Conservation (phyloP, 129 eudicot species). For the Flaveria bidentis region DNA sequence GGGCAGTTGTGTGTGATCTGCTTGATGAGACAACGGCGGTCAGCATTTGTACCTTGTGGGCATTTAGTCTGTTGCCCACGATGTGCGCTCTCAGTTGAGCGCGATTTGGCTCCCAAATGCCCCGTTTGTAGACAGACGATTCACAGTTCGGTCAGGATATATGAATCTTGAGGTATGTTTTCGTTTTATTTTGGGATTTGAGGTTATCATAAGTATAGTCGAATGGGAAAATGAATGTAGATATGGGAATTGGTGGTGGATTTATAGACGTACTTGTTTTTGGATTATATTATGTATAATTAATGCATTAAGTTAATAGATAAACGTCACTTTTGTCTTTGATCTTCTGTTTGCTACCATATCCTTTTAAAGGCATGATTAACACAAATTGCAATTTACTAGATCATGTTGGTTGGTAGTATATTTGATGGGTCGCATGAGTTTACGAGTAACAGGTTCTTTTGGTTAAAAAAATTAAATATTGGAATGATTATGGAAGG, state of each 20-base stretch:
- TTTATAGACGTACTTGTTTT: neutral
- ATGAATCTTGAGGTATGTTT: slow-evolving; percentile 52
- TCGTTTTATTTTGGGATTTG: slow-evolving; percentile 1
- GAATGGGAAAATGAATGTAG: slow-evolving; percentile 6
- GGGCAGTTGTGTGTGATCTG: slow-evolving; percentile 86
- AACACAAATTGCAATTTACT: too few relatives aligned
- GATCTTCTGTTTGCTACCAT: neutral
- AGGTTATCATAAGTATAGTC: slow-evolving; percentile 10
- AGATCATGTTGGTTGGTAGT: too few relatives aligned
- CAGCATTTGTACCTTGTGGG: slow-evolving; percentile 93
- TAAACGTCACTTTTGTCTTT: neutral
- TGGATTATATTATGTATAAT: neutral
- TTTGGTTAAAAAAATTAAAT: too few relatives aligned
- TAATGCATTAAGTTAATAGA: neutral
- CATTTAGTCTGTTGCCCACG: slow-evolving; percentile 83
- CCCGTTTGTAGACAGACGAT: slow-evolving; percentile 86
- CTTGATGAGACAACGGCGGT: slow-evolving; percentile 61
- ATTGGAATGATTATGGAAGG: too few relatives aligned
- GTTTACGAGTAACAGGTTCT: too few relatives aligned
- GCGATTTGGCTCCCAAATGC: slow-evolving; percentile 72
- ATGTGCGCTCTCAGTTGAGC: slow-evolving; percentile 74
- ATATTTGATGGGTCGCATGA: too few relatives aligned
- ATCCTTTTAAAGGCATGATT: too few relatives aligned
- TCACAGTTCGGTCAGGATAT: slow-evolving; percentile 68
- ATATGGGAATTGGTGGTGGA: slow-evolving; percentile 15